Evolutionary conservation across 2,329 filamentous ascomycete species (phyloP).

Genomic region (Aspergillus floridensis): DNA sequence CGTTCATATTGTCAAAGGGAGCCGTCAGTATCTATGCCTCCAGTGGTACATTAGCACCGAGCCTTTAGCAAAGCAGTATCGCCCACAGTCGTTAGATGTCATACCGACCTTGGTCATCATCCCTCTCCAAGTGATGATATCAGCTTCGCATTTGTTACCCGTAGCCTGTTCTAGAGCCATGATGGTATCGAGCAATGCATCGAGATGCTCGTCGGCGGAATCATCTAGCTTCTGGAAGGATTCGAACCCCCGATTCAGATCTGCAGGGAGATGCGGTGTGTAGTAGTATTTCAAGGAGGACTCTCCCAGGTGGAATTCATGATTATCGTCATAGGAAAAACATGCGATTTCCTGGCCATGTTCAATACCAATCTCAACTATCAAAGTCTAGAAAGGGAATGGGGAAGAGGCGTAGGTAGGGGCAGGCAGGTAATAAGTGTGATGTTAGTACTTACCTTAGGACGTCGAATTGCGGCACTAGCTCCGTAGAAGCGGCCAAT

Average conservation of each 20-base stretch:
- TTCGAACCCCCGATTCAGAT: slow-evolving; percentile 78
- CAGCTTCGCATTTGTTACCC: slow-evolving; percentile 66
- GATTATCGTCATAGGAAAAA: slow-evolving; percentile 90
- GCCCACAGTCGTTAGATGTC: too few species aligned
- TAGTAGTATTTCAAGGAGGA: slow-evolving; percentile 88
- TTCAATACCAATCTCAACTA: slow-evolving; percentile 6
- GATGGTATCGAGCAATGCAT: slow-evolving; percentile 76
- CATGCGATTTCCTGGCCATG: slow-evolving; percentile 76
- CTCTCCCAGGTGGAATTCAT: slow-evolving; percentile 71
- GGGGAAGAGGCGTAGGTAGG: too few species aligned
- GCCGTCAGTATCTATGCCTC: slow-evolving; percentile 72
- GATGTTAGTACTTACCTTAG: slow-evolving; percentile 54
- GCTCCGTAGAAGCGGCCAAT: slow-evolving; percentile 64
- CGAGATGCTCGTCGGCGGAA: slow-evolving; percentile 78
- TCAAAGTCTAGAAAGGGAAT: background rate
- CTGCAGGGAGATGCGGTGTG: slow-evolving; percentile 65
- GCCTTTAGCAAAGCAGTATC: background rate
- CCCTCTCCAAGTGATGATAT: slow-evolving; percentile 89
- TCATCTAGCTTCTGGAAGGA: slow-evolving; percentile 81
- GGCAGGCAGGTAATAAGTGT: background rate
- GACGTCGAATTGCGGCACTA: slow-evolving; percentile 70
- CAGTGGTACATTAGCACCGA: background rate
- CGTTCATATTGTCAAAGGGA: slow-evolving; percentile 77
- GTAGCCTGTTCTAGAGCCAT: slow-evolving; percentile 68
- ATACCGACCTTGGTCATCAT: slow-evolving; percentile 90